Conservation (phyloP, 2,329 filamentous ascomycete genomes). For the Colletotrichum sp. region DNA sequence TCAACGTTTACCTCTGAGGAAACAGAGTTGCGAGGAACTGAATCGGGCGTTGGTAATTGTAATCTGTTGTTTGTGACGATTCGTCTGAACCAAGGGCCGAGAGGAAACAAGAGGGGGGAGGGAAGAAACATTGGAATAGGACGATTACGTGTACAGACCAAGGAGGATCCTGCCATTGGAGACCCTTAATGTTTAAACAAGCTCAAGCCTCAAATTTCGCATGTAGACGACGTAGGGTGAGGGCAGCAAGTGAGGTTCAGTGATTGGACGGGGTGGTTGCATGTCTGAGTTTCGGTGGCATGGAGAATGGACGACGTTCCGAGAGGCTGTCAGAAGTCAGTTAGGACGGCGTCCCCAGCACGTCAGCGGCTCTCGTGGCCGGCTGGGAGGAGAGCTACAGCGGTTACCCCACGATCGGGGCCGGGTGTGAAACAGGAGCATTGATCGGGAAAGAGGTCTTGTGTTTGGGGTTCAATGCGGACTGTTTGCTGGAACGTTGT, state of each 20-base stretch:
- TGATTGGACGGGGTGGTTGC: not conserved
- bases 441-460: slow-evolving; percentile 11
- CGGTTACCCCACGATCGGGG: not conserved
- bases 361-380: not conserved
- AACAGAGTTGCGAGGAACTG: not conserved
- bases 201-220: not conserved
- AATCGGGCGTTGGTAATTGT: not conserved
- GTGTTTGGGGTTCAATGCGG: slow-evolving; percentile 19
- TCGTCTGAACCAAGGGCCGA: not conserved
- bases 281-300: not conserved
- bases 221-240: not conserved
- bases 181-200: slow-evolving; percentile 2
- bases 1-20: not conserved
- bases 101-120: not conserved
- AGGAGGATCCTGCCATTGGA: not conserved
- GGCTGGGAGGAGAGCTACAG: not conserved
- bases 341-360: not conserved
- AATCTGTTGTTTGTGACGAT: not conserved
- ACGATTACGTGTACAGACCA: not conserved
- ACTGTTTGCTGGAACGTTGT: not conserved
- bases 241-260: not conserved
- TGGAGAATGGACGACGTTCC: not conserved
- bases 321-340: not conserved
- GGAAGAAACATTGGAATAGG: not conserved
- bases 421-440: slow-evolving; percentile 18